Evolutionary conservation across 208 protist genomes (phyloP), one percentile per base, ranked within the genome.

Genomic region (Blechomonas ayalai): DNA sequence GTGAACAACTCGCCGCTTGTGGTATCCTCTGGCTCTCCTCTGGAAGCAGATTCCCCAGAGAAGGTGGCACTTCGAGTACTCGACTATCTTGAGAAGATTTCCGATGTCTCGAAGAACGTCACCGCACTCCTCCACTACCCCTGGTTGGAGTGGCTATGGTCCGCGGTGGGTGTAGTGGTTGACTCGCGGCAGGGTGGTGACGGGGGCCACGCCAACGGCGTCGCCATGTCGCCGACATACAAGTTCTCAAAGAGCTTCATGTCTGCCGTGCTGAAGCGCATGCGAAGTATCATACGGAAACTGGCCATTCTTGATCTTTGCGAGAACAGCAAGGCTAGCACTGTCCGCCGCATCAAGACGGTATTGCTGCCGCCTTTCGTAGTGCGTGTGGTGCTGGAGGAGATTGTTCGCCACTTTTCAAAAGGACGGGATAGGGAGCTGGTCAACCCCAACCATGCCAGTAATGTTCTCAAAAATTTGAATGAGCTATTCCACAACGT

Each of bases 101-200:
- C 84, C 13, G 86, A 86, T 49, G 57, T 79, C 40, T 43, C 55
- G 16, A 52, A 59, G 32, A 90, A 86, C 60, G 79, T 54, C 7
- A 44, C 69, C 44, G 72, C 63, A 32, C 64, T 95, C 25, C 57
- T 88, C 23, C 53, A 48, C 23, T 69, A 72, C 39, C 63, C 67
- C 20, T 95, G 86, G 82, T 59, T 95, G n/a, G 60, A 61, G 8
- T 90, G 82, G 55, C 56, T 95, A 31, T 91, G 82, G 80, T 35
- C 18, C n/a, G 71, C 77, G 10, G 65, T 84, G 23, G 44, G 55
- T 18, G 55, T 61, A 4, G 65, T 88, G 26, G 39, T 88, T 38
- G 59, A 13, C 9, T 52, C 23, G 9, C 46, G 32, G 32, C 34
- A 22, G 6, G 16, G 22, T 19, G 10, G 4, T 4, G 4, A 18